Base-by-base conservation (phyloP, 495 filamentous ascomycete genomes). In the Penicillium cinerascens region DNA sequence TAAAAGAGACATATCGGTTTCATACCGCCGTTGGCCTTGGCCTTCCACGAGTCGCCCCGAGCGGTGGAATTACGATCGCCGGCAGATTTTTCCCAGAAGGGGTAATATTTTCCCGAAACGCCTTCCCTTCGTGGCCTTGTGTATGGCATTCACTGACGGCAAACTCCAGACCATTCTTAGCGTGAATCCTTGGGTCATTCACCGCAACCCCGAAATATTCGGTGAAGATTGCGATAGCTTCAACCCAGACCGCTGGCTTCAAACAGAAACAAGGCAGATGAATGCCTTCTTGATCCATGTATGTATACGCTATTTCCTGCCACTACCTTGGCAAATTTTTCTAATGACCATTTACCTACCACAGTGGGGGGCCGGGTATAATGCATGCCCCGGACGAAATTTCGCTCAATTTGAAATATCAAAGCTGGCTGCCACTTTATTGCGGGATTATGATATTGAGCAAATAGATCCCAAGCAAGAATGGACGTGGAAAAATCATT, bases 1-100 rank as follows among this genome's bases (percentile, higher is more conserved):
- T 82, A 52, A 73, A 77, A 58, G 82, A 84, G 54, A 72, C 78
- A 16, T 77, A 77, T 25, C 80, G 78, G 5, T 82, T 59, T 57
- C 60, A 67, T 39, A 41, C 64, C 29, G 63, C 63, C 13, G 63
- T 70, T 6, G 45, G 39, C 10, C 46, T 58, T 13, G 52, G 49
- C 6, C 56, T 75, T 18, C 61, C 69, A 0, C 59, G 70, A 4
- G 60, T 72, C 1, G 65, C 54, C 1, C 70, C 69, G 4, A 27
- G 49, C 16, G 62, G 55, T 16, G 69, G 68, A 2, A 47, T 70
- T 3, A 67, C 60, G 0, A 58, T 71, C 25, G 63, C 23, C 6
- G 61, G 64, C 16, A 59, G 64, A 51, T 68, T 64, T 46, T 73
- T 77, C 36, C 41, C 59, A 1, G 69, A 67, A 46, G 74, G 70